These are phyloP conservation scores for Potentilla sterilis DNA, from an alignment of 306 rosid species.

Conservation along the genomic window DNA sequence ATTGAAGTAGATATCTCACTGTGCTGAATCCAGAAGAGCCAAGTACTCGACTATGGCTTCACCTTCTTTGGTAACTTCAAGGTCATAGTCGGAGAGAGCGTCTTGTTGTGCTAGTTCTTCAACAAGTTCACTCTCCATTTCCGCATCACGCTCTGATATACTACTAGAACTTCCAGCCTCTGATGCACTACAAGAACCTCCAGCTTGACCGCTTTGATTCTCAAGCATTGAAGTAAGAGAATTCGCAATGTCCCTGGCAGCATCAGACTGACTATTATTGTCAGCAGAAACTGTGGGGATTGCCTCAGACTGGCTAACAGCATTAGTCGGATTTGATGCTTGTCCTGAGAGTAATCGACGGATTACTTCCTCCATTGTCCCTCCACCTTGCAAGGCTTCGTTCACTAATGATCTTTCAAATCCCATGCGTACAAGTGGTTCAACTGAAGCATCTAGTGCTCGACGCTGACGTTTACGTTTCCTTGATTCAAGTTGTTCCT, in stretches of 20 bases:
- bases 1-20: conserved; percentile 10
- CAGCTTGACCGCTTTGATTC: conserved; percentile 17
- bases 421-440: conserved; percentile 61
- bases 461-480: conserved; percentile 53
- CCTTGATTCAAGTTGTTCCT: conserved; percentile 56
- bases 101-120: conserved; percentile 35
- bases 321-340: conserved; percentile 2
- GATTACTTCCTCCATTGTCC: conserved; percentile 46
- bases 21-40: conserved; percentile 50
- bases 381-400: conserved; percentile 55
- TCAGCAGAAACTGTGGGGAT: conserved; percentile 21
- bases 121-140: conserved; percentile 48
- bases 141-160: conserved; percentile 38
- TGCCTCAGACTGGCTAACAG: conserved; percentile 23
- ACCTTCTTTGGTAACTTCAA: conserved; percentile 51
- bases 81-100: conserved; percentile 47
- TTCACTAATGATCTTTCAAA: conserved; percentile 72
- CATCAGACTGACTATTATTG: conserved; percentile 13
- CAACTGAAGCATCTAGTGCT: conserved; percentile 47
- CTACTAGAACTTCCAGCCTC: conserved; percentile 8
- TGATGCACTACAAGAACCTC: conserved; percentile 12
- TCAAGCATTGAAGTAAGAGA: background rate
- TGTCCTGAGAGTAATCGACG: conserved; percentile 22
- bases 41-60: conserved; percentile 77
- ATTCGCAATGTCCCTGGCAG: background rate